Evolutionary conservation across 2,329 filamentous ascomycete genomes (phyloP), one percentile per base, ranked within the genome.

Genomic region (Hymenoscyphus infarciens): DNA sequence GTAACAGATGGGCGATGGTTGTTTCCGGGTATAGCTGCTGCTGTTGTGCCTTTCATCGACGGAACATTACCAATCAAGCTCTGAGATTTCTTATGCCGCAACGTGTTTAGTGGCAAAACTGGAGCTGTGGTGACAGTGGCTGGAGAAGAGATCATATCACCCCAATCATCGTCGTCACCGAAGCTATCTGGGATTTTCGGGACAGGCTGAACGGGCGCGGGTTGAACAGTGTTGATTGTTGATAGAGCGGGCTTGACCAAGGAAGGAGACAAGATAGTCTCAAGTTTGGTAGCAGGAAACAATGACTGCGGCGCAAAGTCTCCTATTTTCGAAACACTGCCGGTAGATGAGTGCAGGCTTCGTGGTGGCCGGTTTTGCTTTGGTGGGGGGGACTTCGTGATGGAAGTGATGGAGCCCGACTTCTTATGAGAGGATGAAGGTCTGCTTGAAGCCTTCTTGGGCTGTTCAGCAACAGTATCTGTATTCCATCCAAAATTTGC

Each of bases 131-230:
- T 61, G 27, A 61, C 56, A 13, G 65, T 62, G 42, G n/a, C n/a
- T 25, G 75, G 73, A 1, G 74, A 75, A 33, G 72, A 71, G 16
- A 76, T 69, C 74, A 77, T 75, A 60, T 77, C 75, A 6, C 75
- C 75, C 75, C 75, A 77, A 56, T 74, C 75, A 60, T 76, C 74
- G 55, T 72, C 42, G 3, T 49, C 42, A 49, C 19, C n/a, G 7
- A 49, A 49, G n/a, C 42, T 49, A 29, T 73, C 70, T 10, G 64
- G 61, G 29, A 53, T 11, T 19, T 64, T 49, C n/a, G 54, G 55
- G 3, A 57, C 31, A 19, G 59, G 53, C 19, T 49, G 42, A 22
- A 22, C 6, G 19, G 42, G n/a, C 56, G 56, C 6, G 33, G 59
- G 27, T 31, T 59, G 38, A n/a, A 35, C 56, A 1, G 56, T 13